Percentiles rank a stretch among this genome's conserved stretches.
phyloP scores from a whole-genome alignment of 441 rosid genomes.

The Flueggea neowawraea region DNA sequence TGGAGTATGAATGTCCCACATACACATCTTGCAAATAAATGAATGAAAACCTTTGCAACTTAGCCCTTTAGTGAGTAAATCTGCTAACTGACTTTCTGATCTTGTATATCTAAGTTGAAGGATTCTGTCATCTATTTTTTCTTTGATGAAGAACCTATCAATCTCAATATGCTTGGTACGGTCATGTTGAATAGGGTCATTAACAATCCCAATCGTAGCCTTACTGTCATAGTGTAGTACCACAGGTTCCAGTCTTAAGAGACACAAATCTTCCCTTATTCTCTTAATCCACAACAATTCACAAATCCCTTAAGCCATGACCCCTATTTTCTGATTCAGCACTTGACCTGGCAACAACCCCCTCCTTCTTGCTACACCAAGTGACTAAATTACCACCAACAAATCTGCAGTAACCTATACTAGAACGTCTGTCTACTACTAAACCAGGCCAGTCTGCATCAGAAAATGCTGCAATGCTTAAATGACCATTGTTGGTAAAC shows the following conservation, averaged over 20 bases:
- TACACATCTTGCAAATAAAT: too few species aligned
- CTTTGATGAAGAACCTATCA: too few species aligned
- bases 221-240: neutral
- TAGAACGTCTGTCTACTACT: neutral
- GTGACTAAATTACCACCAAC: slow-evolving; percentile 2
- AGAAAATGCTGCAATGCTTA: neutral
- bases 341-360: neutral
- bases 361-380: slow-evolving; percentile 6
- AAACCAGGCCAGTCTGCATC: neutral
- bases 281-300: neutral
- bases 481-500: neutral
- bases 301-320: neutral
- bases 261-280: neutral
- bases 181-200: too few species aligned
- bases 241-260: neutral
- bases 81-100: too few species aligned
- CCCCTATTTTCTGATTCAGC: slow-evolving; percentile 2
- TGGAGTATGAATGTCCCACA: too few species aligned
- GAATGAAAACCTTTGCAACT: too few species aligned
- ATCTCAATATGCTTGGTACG: too few species aligned
- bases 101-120: too few species aligned
- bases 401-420: neutral
- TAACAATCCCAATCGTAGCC: too few species aligned
- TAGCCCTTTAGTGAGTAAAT: too few species aligned
- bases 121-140: too few species aligned